phyloP scores from a whole-genome alignment of 768 basidiomycete species.

The Termitomyces eurrhizus region DNA sequence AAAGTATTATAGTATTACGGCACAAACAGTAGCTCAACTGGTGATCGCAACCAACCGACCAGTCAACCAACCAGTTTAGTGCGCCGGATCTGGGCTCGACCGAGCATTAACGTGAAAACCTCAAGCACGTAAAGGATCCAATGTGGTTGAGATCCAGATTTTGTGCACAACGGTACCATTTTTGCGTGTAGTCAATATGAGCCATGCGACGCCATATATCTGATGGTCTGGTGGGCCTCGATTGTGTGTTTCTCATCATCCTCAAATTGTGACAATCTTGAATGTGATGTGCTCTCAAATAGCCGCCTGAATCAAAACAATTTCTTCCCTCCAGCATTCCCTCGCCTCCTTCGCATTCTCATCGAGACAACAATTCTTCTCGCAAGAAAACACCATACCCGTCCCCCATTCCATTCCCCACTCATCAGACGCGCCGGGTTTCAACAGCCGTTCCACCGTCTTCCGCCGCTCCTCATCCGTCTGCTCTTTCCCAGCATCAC shows the following conservation, averaged over 20 bases:
- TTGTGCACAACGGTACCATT: neutral
- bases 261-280: neutral
- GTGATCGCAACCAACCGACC: neutral
- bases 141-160: neutral
- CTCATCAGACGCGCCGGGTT: conserved; percentile 34
- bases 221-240: neutral
- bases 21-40: neutral
- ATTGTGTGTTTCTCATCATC: neutral
- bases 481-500: conserved; percentile 27
- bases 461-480: conserved; percentile 70
- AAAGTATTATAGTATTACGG: neutral
- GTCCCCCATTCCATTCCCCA: conserved; percentile 95
- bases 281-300: conserved; percentile 17
- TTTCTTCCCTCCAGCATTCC: conserved; percentile 70
- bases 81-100: neutral
- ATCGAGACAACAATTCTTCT: conserved; percentile 65
- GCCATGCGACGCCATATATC: neutral
- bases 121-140: neutral
- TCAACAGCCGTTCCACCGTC: conserved; percentile 53
- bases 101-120: neutral
- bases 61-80: neutral
- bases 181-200: neutral
- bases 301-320: conserved; percentile 76
- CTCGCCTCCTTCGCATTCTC: conserved; percentile 37
- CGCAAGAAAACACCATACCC: conserved; percentile 84